These are phyloP conservation scores for Kwoniella botswanensis DNA, from an alignment of 768 basidiomycete species.

Conservation along the genomic window DNA sequence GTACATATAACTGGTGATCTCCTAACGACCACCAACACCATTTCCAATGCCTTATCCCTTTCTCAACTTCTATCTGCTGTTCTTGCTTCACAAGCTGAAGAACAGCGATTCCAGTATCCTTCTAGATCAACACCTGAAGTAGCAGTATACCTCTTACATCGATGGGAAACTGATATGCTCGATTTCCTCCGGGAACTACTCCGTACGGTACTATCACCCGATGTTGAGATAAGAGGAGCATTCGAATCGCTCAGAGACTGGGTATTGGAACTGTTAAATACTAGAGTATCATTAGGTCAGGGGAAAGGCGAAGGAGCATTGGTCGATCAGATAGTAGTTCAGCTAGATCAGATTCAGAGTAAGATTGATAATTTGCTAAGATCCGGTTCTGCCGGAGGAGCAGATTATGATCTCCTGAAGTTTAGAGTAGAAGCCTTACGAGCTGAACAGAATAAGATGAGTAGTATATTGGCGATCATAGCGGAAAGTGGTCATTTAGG, in stretches of 20 bases:
- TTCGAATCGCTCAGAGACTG: conserved; percentile 42
- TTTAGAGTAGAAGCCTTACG: conserved; percentile 41
- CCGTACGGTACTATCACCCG: conserved; percentile 30
- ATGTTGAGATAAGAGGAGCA: conserved; percentile 28
- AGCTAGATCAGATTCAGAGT: conserved; percentile 38
- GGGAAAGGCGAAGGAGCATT: conserved; percentile 42
- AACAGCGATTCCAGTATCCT: conserved; percentile 35
- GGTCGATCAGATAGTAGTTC: conserved; percentile 46
- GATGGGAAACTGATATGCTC: conserved; percentile 38
- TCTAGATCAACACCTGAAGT: conserved; percentile 44
- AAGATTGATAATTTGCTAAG: conserved; percentile 29
- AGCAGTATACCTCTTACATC: conserved; percentile 38
- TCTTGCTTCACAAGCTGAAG: conserved; percentile 43
- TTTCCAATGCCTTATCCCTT: conserved; percentile 39
- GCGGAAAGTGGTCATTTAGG: conserved; percentile 42
- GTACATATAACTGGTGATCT: conserved; percentile 40
- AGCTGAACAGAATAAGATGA: conserved; percentile 46
- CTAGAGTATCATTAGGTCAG: conserved; percentile 26
- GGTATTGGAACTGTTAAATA: conserved; percentile 34
- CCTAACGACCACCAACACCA: conserved; percentile 29
- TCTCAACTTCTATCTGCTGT: conserved; percentile 48
- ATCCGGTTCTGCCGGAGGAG: conserved; percentile 20
- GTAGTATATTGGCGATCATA: conserved; percentile 31
- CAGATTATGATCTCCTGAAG: conserved; percentile 35
- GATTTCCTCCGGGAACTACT: conserved; percentile 43